Evolutionary conservation across 116 monocot species (phyloP), one percentile per base, ranked within the genome.

Genomic region (Phalaenopsis hybrid): DNA sequence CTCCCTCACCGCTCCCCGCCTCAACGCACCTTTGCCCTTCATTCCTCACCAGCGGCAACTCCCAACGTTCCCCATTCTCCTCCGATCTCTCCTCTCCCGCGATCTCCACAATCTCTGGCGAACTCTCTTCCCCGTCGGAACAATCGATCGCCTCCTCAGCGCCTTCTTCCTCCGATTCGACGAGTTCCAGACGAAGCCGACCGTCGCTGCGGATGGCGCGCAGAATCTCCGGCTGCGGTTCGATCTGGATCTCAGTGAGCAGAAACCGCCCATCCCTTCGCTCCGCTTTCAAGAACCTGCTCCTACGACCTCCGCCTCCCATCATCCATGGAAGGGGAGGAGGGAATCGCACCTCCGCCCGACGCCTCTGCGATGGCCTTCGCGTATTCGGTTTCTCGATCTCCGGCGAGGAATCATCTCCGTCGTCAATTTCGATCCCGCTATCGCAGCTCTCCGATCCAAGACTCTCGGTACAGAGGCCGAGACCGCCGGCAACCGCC

Each of bases 391-490:
- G 45, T 80, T 70, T 44, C 51, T 77, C 73, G 73, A 74, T 83
- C 80, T 80, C 85, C 58, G 69, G 81, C 10, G 33, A 74, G 84
- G 28, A 44, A 12, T 51, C 44, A 25, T 51, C 31, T 10, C 44
- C 52, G 17, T 1, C 41, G 18, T 50, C 81, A 78, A 79, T 81
- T 57, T 48, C 82, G 34, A 75, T 72, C 28, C 81, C 85, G 65
- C 81, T 82, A 74, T 81, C 83, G 73, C 87, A 87, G 87, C 91
- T 95, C 88, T 95, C 95, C 4, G 79, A 88, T 15, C 95, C 95
- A 37, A 95, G 85, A 81, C 82, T 85, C 88, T 95, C 95, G 5
- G 95, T 95, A 85, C 92, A 92, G 44, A 85, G 41, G 41, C 86
- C 58, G 20, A 87, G 61, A 34, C 83, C 83, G 51, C 78, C 52